These are phyloP conservation scores for Allium fistulosum DNA, from an alignment of 106 monocot genomes.

Conservation along the genomic window DNA sequence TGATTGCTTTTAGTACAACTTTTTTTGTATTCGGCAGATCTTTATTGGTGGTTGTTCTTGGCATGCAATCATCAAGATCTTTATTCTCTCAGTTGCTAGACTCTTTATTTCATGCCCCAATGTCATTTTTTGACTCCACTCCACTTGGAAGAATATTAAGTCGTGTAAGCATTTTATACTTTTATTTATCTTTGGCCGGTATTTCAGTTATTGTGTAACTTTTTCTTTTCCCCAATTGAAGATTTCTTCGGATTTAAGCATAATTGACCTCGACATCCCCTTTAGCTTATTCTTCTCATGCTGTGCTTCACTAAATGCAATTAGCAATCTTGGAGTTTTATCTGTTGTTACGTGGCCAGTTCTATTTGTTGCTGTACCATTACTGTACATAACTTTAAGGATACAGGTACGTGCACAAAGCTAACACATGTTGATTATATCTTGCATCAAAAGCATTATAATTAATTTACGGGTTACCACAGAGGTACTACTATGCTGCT, in stretches of 20 bases:
- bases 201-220: neutral
- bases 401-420: constrained; percentile 29
- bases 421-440: too few relatives aligned
- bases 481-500: constrained; percentile 84
- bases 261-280: constrained; percentile 90
- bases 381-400: constrained; percentile 48
- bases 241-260: constrained; percentile 92
- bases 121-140: constrained; percentile 93
- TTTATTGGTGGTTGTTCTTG: constrained; percentile 51
- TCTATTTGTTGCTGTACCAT: constrained; percentile 63
- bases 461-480: neutral
- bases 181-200: too few relatives aligned
- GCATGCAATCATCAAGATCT: constrained; percentile 76
- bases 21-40: constrained; percentile 67
- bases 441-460: neutral
- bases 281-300: constrained; percentile 61
- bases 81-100: constrained; percentile 71
- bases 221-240: constrained; percentile 9
- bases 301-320: constrained; percentile 56
- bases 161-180: constrained; percentile 34
- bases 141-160: constrained; percentile 96
- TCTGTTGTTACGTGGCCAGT: constrained; percentile 86
- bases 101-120: constrained; percentile 89
- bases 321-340: constrained; percentile 76
- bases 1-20: constrained; percentile 42